Base-by-base conservation (phyloP, 441 rosid genomes). In the Rhodomyrtus psidioides region DNA sequence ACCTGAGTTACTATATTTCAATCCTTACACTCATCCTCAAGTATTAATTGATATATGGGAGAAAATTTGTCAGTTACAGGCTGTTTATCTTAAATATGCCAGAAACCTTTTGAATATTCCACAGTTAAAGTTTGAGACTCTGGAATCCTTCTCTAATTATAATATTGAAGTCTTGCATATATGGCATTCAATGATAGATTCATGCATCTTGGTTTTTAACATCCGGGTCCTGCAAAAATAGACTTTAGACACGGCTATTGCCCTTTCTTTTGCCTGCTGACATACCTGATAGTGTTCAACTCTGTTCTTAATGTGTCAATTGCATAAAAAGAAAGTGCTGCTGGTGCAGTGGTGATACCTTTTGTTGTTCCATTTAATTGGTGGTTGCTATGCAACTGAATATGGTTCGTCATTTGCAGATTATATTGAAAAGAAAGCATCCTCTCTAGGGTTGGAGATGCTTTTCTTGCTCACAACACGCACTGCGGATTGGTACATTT, bases 391-490 rank as follows among this genome's bases (percentile, higher is more conserved):
- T 44, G 26, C 79, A 53, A 28, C 74, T 83, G 82, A 84, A 85
- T 84, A 54, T 56, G 51, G 83, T 74, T 34, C 30, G 82, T 83
- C 26, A 62, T 86, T 62, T 89, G 89, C 92, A 96, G 99, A 96
- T 91, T 95, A 91, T 87, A 86, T 95, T 10, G 99, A 96, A 94
- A 97, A 95, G 94, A 95, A 93, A 90, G 97, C 98, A 8, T 92
- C 95, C 5, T 91, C 92, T 42, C 91, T 95, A 53, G 96, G 96
- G 87, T 90, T 97, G 86, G 93, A 93, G 55, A 93, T 83, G 94
- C 93, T 96, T 53, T 97, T 97, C 85, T 92, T 97, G 44, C 88
- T 97, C 82, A 97, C 98, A 28, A 96, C 99, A 30, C 96, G 99
- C 9, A 93, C 98, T 27, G 96, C 98, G 6, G 98, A 97, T 84